These are phyloP conservation scores for Cladophialophora exuberans DNA, from an alignment of 2,329 filamentous ascomycete species.

Conservation along the genomic window DNA sequence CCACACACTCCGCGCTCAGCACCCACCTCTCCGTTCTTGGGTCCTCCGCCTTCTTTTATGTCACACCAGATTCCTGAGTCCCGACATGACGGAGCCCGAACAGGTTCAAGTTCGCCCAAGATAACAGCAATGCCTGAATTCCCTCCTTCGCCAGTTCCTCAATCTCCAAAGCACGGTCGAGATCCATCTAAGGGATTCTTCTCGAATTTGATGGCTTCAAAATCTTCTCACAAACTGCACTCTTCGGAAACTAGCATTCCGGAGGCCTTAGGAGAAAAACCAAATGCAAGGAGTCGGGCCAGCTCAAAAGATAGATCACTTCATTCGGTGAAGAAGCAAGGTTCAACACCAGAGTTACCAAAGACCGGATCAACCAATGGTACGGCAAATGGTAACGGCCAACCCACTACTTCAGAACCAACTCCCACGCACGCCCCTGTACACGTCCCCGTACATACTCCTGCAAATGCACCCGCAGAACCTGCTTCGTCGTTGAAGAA, in stretches of 20 bases:
- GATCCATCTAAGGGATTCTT: conserved; percentile 53
- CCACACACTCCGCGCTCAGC: conserved; percentile 22
- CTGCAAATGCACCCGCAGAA: no score
- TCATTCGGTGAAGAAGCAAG: conserved; percentile 42
- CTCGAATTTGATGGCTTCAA: conserved; percentile 50
- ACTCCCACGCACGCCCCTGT: background rate
- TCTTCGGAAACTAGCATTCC: conserved; percentile 44
- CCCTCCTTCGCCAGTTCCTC: conserved; percentile 43
- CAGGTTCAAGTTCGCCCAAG: conserved; percentile 43
- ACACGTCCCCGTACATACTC: no score
- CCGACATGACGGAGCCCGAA: conserved; percentile 15
- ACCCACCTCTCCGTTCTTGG: conserved; percentile 26
- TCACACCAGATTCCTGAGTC: conserved; percentile 21
- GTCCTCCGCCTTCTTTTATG: conserved; percentile 17
- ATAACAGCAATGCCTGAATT: conserved; percentile 51
- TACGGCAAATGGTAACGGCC: conserved; percentile 8
- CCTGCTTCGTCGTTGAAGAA: conserved; percentile 39
- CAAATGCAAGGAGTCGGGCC: conserved; percentile 40
- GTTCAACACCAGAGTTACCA: conserved; percentile 48
- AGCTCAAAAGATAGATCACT: conserved; percentile 49
- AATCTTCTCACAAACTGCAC: conserved; percentile 47
- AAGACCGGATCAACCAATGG: conserved; percentile 35
- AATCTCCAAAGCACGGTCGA: conserved; percentile 45
- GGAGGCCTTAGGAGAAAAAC: conserved; percentile 36
- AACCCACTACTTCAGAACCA: conserved; percentile 9